Conservation (phyloP, 2,329 filamentous ascomycete species). For the Ophiognomonia clavigignenti-juglandacearum region DNA sequence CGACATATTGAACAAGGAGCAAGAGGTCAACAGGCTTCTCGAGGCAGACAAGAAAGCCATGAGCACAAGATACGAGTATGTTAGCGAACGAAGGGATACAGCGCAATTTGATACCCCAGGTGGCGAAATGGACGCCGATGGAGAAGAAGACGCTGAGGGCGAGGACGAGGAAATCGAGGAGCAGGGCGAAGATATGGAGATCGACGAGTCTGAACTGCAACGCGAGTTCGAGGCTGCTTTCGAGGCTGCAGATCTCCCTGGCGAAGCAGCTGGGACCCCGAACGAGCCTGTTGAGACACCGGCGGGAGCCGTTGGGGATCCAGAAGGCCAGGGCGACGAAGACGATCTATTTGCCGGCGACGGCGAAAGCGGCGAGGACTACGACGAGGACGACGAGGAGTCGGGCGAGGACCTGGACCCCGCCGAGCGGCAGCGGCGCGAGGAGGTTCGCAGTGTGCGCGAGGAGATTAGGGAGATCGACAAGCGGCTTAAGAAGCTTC, state of each 20-base stretch:
- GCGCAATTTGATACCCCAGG: conserved; percentile 15
- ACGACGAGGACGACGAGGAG: conserved; percentile 46
- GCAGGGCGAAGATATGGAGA: no score
- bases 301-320: conserved; percentile 37
- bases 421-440: conserved; percentile 43
- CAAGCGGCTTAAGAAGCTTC: conserved; percentile 41
- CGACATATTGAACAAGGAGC: conserved; percentile 80
- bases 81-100: conserved; percentile 43
- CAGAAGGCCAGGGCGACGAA: conserved; percentile 41
- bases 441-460: conserved; percentile 49
- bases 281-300: conserved; percentile 36
- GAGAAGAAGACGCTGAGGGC: conserved; percentile 42
- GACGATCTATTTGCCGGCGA: conserved; percentile 32
- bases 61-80: conserved; percentile 59
- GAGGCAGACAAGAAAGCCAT: conserved; percentile 60
- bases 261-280: conserved; percentile 32
- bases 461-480: conserved; percentile 51
- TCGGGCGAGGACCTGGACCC: conserved; percentile 51
- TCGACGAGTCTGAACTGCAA: conserved; percentile 27
- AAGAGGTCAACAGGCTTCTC: conserved; percentile 69
- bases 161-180: conserved; percentile 28
- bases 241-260: conserved; percentile 51
- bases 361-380: conserved; percentile 35
- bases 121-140: conserved; percentile 38
- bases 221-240: conserved; percentile 31